phyloP scores from a whole-genome alignment of 2,329 filamentous ascomycete genomes.

The Basipetospora chlamydospora region DNA sequence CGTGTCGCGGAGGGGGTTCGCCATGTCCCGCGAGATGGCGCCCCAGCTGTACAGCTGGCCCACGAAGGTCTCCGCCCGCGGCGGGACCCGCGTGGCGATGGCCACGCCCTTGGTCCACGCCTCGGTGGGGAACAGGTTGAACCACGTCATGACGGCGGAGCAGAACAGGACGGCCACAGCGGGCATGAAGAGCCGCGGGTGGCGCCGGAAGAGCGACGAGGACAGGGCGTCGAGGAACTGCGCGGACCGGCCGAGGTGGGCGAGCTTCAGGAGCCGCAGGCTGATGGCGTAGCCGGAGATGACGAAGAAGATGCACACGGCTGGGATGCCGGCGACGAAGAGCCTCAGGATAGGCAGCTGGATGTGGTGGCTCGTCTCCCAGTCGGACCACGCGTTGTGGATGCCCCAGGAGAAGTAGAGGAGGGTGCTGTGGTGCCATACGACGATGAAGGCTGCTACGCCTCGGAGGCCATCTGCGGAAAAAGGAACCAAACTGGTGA shows the following conservation, averaged over 20 bases:
- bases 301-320: slow-evolving; percentile 42
- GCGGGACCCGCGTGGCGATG: slow-evolving; percentile 1
- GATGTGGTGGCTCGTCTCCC: slow-evolving; percentile 16
- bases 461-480: slow-evolving; percentile 48
- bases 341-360: slow-evolving; percentile 41
- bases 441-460: slow-evolving; percentile 52
- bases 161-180: slow-evolving; percentile 40
- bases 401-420: slow-evolving; percentile 5
- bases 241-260: slow-evolving; percentile 26
- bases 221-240: slow-evolving; percentile 28
- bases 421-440: slow-evolving; percentile 35
- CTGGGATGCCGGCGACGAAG: slow-evolving; percentile 46
- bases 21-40: neutral
- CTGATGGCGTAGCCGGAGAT: slow-evolving; percentile 44
- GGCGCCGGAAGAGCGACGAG: slow-evolving; percentile 33
- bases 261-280: slow-evolving; percentile 30
- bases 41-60: slow-evolving; percentile 1
- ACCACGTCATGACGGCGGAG: neutral
- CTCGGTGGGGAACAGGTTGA: slow-evolving; percentile 3
- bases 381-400: slow-evolving; percentile 3
- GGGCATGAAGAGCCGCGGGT: slow-evolving; percentile 33
- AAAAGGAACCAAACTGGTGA: slow-evolving; percentile 18
- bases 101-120: slow-evolving; percentile 3
- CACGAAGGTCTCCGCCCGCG: neutral
- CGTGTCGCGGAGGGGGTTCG: slow-evolving; percentile 2